Base-by-base conservation (phyloP, 2,329 filamentous ascomycete species). In the Parastagonospora nodorum region DNA sequence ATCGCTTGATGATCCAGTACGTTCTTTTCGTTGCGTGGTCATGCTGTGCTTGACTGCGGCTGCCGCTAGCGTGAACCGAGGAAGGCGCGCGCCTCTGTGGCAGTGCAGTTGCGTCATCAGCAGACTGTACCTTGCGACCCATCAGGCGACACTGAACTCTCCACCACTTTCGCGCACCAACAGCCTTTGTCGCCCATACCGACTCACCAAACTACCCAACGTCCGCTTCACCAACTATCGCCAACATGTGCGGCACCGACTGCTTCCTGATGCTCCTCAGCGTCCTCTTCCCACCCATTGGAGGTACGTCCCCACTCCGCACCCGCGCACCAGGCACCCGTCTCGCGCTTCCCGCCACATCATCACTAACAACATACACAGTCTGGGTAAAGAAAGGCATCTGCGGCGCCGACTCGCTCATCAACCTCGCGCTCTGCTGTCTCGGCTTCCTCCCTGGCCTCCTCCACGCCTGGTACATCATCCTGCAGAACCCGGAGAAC, bases 301-400 rank as follows among this genome's bases (percentile, higher is more conserved):
- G 80, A 70, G 81, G 82, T 83, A 74, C 62, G 79, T 71, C 45
- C 19, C 40, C 42, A 16, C 46, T 33, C 24, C 12, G 16, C 39
- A 24, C 24, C 45, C 28, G 39, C 29, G 49, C 63, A 47, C 51
- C 40, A 66, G 57, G 60, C 60, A 59, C 41, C 60, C 35, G 35
- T 37, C 32, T 37, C 14, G 12, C 14, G 11, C n/a, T 11, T 4
- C 27, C 29, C 8, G 35, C 50, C 24, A 33, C 16, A 45, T 37
- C 10, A n/a, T 30, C 11, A 36, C 59, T 60, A 39, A 63, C 29
- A 15, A 12, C 45, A 33, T 28, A 55, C 42, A 63, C 66, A 91
- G 94, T 99, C 66, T 99, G 94, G 94, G 90, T 99, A 54, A 99
- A 97, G 79, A 81, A 88, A 67, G 94, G 94, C 58, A 82, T 99